phyloP scores from a whole-genome alignment of 2,329 filamentous ascomycete genomes.

The Didymella sp. region DNA sequence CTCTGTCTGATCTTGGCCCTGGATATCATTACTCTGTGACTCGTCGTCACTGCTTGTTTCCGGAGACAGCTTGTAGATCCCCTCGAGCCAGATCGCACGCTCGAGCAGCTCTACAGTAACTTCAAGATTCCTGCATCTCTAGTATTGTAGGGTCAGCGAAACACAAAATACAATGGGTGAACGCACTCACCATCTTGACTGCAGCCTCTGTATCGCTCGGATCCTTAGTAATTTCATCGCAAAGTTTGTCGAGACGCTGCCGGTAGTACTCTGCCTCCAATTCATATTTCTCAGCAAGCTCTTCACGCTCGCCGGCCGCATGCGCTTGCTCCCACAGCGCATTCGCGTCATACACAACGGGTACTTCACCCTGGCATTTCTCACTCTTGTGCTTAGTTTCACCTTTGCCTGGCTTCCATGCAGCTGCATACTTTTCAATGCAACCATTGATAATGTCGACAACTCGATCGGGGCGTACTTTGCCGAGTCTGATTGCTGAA shows the following conservation, averaged over 20 bases:
- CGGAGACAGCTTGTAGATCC: conserved; percentile 24
- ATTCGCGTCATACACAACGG: conserved; percentile 22
- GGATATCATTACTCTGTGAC: neutral
- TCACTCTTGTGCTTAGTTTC: conserved; percentile 2
- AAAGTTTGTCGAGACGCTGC: conserved; percentile 27
- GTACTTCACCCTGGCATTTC: conserved; percentile 6
- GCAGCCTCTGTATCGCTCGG: conserved; percentile 60
- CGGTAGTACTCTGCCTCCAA: conserved; percentile 25
- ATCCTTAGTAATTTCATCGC: conserved; percentile 25
- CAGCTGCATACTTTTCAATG: conserved; percentile 27
- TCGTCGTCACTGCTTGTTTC: conserved; percentile 6
- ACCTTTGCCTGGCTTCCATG: conserved; percentile 33
- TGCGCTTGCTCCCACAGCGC: conserved; percentile 34
- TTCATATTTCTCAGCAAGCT: conserved; percentile 23
- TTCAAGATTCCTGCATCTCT: conserved; percentile 67
- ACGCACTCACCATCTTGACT: neutral
- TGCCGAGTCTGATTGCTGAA: neutral
- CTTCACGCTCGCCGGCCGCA: conserved; percentile 17
- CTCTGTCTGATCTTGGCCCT: neutral
- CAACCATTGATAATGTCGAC: conserved; percentile 38
- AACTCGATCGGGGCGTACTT: conserved; percentile 24
- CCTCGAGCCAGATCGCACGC: conserved; percentile 55
- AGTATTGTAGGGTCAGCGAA: conserved; percentile 53
- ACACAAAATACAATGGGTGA: too few relatives aligned
- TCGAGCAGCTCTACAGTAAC: conserved; percentile 68